Base-by-base conservation (phyloP, 306 rosid species). In the Glycine soja region DNA sequence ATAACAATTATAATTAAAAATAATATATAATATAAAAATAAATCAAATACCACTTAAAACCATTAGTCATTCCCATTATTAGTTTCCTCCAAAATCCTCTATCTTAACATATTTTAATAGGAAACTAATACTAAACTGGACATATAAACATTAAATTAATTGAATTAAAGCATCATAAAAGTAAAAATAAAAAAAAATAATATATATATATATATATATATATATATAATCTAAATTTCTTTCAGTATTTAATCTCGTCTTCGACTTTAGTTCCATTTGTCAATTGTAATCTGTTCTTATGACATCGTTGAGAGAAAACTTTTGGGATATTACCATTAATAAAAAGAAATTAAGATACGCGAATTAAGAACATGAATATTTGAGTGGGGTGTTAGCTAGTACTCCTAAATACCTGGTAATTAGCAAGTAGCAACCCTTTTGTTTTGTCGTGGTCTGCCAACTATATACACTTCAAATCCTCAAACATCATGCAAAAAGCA, bases 401-500 rank as follows among this genome's bases (percentile, higher is more conserved):
- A 59, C 13, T 58, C 36, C 65, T 59, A 59, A 59, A 30, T 30
- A 30, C 68, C 15, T 30, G 40, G 46, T 13, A 64, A 64, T 24
- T 24, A 24, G 30, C 30, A 24, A 24, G 30, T 24, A 24, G 30
- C 12, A 36, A 64, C 70, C 70, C 5, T 64, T 64, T 38, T 36
- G 24, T 64, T 64, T 34, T 36, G 5, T 64, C 24, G 13, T 38
- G 12, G 10, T 12, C 7, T 64, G 48, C 48, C 12, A 64, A 38
- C 48, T 36, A 64, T 24, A 24, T 24, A 24, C 30, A 24, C 1
- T 24, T 24, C 30, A 24, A 24, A 24, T 24, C 62, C 54, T 40
- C 30, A 40, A 70, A 70, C 83, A 70, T 70, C 58, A 70, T 0
- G 74, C 65, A 15, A 72, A 72, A 40, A 6, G 36, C 46, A 62